These are phyloP conservation scores for Stereocaulon alpinum DNA, from an alignment of 495 filamentous ascomycete species.

Conservation along the genomic window DNA sequence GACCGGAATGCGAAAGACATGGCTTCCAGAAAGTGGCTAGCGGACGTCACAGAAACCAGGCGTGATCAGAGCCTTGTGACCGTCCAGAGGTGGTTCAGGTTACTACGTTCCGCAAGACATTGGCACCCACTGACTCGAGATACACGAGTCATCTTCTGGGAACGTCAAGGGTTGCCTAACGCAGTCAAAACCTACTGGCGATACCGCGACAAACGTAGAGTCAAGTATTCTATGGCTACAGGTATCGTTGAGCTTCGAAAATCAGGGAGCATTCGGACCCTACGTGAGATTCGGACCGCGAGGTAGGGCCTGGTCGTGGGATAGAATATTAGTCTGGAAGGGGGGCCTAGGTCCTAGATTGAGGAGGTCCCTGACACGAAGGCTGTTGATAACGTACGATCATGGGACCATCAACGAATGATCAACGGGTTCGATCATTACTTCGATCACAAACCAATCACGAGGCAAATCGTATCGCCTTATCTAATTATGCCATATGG, in stretches of 20 bases:
- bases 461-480: no score
- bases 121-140: neutral
- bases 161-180: slow-evolving; percentile 12
- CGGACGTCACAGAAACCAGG: neutral
- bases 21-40: neutral
- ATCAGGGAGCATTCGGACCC: neutral
- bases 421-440: no score
- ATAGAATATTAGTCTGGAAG: neutral
- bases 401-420: neutral
- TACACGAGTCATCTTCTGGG: slow-evolving; percentile 1
- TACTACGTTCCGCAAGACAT: neutral
- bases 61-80: neutral
- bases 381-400: neutral
- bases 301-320: neutral
- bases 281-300: neutral
- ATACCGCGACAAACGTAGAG: neutral
- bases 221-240: slow-evolving; percentile 1
- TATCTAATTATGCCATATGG: no score
- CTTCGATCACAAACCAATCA: no score
- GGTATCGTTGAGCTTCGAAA: neutral
- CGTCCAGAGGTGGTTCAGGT: slow-evolving; percentile 2
- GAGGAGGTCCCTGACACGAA: neutral
- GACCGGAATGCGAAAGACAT: neutral
- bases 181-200: slow-evolving; percentile 9
- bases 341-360: neutral